These are phyloP conservation scores for Solanum arcanum DNA, from an alignment of 257 asterid species.

Conservation along the genomic window DNA sequence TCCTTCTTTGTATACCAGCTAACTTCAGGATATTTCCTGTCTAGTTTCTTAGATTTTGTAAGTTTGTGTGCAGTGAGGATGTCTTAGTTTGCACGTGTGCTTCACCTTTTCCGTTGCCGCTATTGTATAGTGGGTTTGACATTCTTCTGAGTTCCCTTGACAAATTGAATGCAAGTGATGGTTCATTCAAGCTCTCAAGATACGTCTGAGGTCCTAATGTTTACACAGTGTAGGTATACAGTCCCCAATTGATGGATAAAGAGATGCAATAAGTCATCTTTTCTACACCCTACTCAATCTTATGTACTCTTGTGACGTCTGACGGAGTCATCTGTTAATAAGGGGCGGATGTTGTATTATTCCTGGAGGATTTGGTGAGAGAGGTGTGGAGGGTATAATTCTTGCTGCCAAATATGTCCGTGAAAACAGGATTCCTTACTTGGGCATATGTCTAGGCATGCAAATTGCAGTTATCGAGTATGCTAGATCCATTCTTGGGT, in stretches of 20 bases:
- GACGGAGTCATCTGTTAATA: no score
- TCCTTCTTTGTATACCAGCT: conserved; percentile 19
- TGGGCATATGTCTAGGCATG: no score
- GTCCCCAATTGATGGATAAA: background rate
- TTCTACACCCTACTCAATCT: conserved; percentile 1
- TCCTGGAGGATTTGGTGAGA: no score
- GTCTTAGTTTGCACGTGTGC: conserved; percentile 52
- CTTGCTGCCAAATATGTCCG: no score
- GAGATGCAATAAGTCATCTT: background rate
- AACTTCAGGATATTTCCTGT: conserved; percentile 1
- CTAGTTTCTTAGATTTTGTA: conserved; percentile 3
- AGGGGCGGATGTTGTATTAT: no score
- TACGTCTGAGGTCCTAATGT: conserved; percentile 61
- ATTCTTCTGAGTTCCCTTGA: conserved; percentile 33
- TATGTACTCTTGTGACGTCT: no score
- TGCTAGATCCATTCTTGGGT: no score
- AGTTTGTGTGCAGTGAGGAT: conserved; percentile 41
- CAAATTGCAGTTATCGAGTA: no score
- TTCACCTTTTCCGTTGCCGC: conserved; percentile 56
- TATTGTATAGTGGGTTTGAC: conserved; percentile 58
- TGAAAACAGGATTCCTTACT: no score
- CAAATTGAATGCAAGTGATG: conserved; percentile 36
- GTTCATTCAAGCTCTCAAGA: conserved; percentile 60
- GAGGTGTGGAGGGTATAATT: no score
- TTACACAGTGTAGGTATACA: conserved; percentile 8